phyloP scores from a whole-genome alignment of 2,329 filamentous ascomycete species.

The Paracoccidioides brasiliensis region DNA sequence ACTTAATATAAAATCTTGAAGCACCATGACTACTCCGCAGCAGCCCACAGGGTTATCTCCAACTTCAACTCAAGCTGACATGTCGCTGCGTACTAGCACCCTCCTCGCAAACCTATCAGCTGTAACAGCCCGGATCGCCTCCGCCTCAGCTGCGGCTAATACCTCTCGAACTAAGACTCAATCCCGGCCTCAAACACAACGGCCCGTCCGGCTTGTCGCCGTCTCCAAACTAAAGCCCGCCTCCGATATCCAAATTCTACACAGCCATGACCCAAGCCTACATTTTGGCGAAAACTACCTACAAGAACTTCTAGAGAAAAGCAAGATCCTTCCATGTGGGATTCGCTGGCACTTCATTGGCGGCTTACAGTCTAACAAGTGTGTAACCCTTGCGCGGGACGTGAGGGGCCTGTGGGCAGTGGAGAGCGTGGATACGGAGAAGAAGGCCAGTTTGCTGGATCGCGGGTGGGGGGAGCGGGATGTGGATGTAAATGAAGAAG shows the following conservation, averaged over 20 bases:
- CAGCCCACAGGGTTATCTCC: not conserved
- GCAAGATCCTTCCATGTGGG: constrained; percentile 56
- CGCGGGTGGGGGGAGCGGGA: constrained; percentile 51
- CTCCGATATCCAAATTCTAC: constrained; percentile 76
- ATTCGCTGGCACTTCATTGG: constrained; percentile 97
- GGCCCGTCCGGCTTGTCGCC: constrained; percentile 58
- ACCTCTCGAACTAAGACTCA: constrained; percentile 1
- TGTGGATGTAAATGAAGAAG: not conserved
- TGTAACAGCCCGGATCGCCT: constrained; percentile 46
- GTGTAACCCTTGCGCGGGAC: constrained; percentile 65
- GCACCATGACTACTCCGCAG: not conserved
- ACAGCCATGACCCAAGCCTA: constrained; percentile 50
- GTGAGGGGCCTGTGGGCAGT: constrained; percentile 86
- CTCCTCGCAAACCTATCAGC: constrained; percentile 50
- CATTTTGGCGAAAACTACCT: constrained; percentile 98
- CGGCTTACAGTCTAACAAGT: constrained; percentile 85
- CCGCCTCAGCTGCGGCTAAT: constrained; percentile 27
- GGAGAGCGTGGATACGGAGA: constrained; percentile 73
- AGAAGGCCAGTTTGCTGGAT: constrained; percentile 76
- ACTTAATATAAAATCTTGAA: not conserved
- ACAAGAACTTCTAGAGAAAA: constrained; percentile 80
- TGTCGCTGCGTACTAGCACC: constrained; percentile 40
- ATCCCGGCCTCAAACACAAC: constrained; percentile 8
- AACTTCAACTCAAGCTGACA: not conserved
- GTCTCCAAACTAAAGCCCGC: constrained; percentile 94